A percentile compares a stretch with the other conserved stretches of the same genome.
Evolutionary conservation across 176 grass and related monocot genomes (phyloP).

Genomic region (Bonia amplexicaulis): DNA sequence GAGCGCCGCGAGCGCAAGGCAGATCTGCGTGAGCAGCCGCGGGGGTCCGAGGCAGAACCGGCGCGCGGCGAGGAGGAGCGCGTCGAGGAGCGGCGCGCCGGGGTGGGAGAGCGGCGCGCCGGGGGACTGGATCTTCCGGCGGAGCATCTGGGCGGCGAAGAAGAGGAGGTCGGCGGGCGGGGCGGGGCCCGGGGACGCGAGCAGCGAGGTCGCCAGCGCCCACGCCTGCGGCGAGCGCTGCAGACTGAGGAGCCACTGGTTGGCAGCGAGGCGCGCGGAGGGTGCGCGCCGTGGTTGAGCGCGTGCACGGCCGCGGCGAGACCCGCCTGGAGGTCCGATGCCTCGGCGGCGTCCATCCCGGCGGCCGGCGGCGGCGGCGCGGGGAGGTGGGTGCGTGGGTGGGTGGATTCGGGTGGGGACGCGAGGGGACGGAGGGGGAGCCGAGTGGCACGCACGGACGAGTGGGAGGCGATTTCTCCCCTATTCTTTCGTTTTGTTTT

Average conservation of each 20-base stretch:
- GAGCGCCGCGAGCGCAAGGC: conserved; percentile 69
- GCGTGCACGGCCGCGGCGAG: conserved; percentile 60
- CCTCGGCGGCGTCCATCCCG: conserved; percentile 40
- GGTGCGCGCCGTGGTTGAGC: conserved; percentile 27
- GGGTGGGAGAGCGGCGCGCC: background rate
- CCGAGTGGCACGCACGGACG: conserved; percentile 28
- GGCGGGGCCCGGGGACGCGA: conserved; percentile 28
- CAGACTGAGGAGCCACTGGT: conserved; percentile 46
- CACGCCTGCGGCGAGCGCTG: conserved; percentile 40
- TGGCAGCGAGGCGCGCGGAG: conserved; percentile 12
- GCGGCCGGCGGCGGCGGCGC: background rate
- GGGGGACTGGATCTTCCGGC: conserved; percentile 54
- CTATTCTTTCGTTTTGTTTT: background rate
- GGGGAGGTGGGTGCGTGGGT: background rate
- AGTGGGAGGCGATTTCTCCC: no score
- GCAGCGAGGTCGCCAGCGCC: conserved; percentile 26
- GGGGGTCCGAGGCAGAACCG: conserved; percentile 55
- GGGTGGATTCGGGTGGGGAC: conserved; percentile 18
- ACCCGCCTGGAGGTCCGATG: conserved; percentile 49
- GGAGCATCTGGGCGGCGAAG: conserved; percentile 57
- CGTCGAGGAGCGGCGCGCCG: conserved; percentile 36
- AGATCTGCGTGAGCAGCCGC: conserved; percentile 90
- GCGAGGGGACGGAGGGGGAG: conserved; percentile 21
- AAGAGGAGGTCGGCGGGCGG: conserved; percentile 46
- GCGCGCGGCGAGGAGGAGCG: conserved; percentile 62